These are phyloP conservation scores for Vitis labrusca DNA, from an alignment of 164 flowering plant species.

Conservation along the genomic window DNA sequence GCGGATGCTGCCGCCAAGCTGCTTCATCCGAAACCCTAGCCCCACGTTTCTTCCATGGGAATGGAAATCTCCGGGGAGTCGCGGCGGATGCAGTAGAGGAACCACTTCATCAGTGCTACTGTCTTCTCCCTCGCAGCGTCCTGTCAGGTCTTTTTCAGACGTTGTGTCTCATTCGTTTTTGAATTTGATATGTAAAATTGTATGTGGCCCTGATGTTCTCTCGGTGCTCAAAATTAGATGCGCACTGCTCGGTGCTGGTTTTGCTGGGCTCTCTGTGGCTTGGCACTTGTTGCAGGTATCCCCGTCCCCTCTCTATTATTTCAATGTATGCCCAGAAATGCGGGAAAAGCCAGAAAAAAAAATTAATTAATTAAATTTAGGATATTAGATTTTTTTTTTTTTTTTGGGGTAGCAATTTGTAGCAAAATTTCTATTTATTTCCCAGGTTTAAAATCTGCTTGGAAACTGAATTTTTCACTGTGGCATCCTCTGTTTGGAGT, in stretches of 20 bases:
- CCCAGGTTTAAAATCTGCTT: too few relatives aligned
- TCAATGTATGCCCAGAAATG: background rate
- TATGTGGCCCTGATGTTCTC: too few relatives aligned
- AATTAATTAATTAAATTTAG: background rate
- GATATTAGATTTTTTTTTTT: background rate
- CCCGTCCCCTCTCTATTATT: conserved; percentile 5
- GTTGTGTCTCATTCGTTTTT: too few relatives aligned
- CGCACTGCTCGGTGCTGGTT: conserved; percentile 98
- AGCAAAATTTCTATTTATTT: background rate
- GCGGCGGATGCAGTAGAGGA: background rate
- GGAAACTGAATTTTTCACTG: background rate
- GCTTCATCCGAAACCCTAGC: conserved; percentile 7
- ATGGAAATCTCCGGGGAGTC: background rate
- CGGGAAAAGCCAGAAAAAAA: too few relatives aligned
- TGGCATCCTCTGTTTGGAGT: background rate
- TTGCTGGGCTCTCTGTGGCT: conserved; percentile 88
- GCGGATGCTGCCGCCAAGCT: background rate
- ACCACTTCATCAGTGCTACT: background rate
- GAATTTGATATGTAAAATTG: too few relatives aligned
- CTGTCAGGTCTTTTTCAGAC: conserved; percentile 15
- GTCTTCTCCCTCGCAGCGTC: conserved; percentile 9
- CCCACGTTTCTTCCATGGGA: background rate
- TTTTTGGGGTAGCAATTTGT: background rate
- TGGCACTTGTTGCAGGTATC: conserved; percentile 77
- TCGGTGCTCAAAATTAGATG: conserved; percentile 30